Evolutionary conservation across 768 basidiomycete genomes (phyloP).

Genomic region (Podaxis sp.): DNA sequence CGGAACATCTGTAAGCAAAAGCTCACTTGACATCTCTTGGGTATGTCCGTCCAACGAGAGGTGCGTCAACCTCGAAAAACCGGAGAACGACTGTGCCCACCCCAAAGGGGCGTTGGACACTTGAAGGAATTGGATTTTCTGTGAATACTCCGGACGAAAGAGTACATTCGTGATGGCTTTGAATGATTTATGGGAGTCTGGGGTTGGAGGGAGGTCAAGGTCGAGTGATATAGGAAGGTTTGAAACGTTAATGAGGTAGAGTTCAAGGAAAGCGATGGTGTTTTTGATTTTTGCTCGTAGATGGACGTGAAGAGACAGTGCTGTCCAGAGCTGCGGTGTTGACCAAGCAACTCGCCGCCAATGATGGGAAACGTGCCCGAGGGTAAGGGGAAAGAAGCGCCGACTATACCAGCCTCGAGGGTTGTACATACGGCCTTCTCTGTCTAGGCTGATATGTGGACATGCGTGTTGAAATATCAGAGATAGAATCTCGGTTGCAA

Average conservation of each 20-base stretch:
- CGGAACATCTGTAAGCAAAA: neutral
- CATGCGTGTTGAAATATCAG: constrained; percentile 4
- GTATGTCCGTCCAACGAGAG: constrained; percentile 1
- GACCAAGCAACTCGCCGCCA: constrained; percentile 3
- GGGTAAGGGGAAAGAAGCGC: neutral
- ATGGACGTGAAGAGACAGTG: constrained; percentile 2
- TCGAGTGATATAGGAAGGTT: constrained; percentile 1
- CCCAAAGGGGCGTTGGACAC: neutral
- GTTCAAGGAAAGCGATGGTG: neutral
- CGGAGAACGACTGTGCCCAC: neutral
- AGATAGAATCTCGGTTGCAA: neutral
- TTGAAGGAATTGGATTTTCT: neutral
- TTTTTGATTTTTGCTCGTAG: neutral
- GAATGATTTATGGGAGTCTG: neutral
- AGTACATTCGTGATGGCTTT: neutral
- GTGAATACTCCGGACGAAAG: neutral
- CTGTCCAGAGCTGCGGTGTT: constrained; percentile 2
- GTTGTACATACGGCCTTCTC: neutral
- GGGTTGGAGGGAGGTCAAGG: constrained; percentile 3
- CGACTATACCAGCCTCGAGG: neutral
- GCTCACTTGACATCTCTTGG: neutral
- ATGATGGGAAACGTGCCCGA: constrained; percentile 1
- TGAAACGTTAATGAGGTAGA: constrained; percentile 2
- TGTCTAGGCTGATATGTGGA: neutral
- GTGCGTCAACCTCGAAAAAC: neutral